A percentile compares a stretch with the other conserved stretches of the same genome.
Evolutionary conservation across 768 basidiomycete genomes (phyloP).

Genomic region (Leccinum sublutescens): DNA sequence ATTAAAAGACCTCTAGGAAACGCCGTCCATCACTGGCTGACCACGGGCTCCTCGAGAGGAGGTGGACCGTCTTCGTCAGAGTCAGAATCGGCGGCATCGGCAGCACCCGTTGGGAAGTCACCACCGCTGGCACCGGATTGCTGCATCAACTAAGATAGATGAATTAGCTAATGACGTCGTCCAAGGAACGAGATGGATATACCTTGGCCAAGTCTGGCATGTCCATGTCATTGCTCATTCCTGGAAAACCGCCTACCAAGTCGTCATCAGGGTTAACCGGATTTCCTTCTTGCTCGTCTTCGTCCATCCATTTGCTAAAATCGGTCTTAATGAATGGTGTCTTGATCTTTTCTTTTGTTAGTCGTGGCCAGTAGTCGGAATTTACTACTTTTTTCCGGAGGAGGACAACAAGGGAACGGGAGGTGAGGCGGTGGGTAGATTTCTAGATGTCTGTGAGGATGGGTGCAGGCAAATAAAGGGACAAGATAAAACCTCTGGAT

Average conservation of each 20-base stretch:
- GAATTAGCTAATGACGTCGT: slow-evolving; percentile 4
- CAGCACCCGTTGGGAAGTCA: slow-evolving; percentile 16
- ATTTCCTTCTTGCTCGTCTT: slow-evolving; percentile 88
- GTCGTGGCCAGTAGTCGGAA: slow-evolving; percentile 86
- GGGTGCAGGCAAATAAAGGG: not conserved
- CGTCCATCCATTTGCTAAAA: slow-evolving; percentile 94
- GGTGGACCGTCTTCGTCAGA: slow-evolving; percentile 67
- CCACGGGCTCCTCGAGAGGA: slow-evolving; percentile 70
- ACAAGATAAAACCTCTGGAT: slow-evolving; percentile 57
- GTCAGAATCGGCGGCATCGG: slow-evolving; percentile 33
- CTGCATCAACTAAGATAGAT: slow-evolving; percentile 40
- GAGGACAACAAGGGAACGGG: slow-evolving; percentile 63
- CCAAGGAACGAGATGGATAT: slow-evolving; percentile 9
- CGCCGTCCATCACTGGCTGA: slow-evolving; percentile 12
- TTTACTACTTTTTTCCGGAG: slow-evolving; percentile 79
- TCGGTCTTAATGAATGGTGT: slow-evolving; percentile 89
- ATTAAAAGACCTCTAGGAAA: not conserved
- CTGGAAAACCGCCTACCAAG: slow-evolving; percentile 36
- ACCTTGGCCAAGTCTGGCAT: slow-evolving; percentile 68
- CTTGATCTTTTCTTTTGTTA: slow-evolving; percentile 85
- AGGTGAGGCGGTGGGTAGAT: slow-evolving; percentile 52
- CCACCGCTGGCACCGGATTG: slow-evolving; percentile 19
- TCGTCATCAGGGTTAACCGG: slow-evolving; percentile 34
- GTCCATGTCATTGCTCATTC: slow-evolving; percentile 46
- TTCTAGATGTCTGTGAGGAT: slow-evolving; percentile 13